A percentile compares a stretch with the other conserved stretches of the same genome.
Conservation (phyloP, 345 rosid genomes). For the Kernera saxatilis region DNA sequence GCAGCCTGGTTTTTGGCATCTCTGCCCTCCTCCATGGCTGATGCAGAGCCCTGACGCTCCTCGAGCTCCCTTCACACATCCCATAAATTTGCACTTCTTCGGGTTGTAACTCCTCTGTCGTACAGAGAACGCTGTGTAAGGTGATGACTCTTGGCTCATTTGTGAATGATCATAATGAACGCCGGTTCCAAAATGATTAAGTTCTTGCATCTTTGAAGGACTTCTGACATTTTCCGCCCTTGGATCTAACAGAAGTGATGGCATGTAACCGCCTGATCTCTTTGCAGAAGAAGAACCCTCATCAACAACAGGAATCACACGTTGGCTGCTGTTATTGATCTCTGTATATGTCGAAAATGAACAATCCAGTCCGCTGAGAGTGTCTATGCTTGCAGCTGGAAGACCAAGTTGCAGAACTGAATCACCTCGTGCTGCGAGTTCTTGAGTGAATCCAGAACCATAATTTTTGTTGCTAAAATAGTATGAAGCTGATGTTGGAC, state of each 20-base stretch:
- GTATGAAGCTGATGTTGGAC: slow-evolving; percentile 68
- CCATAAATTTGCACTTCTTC: slow-evolving; percentile 63
- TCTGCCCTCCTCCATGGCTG: slow-evolving; percentile 91
- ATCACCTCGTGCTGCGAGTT: slow-evolving; percentile 35
- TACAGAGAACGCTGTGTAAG: slow-evolving; percentile 13
- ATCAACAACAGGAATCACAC: slow-evolving; percentile 57
- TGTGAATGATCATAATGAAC: slow-evolving; percentile 32
- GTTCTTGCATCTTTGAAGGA: slow-evolving; percentile 29
- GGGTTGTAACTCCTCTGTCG: slow-evolving; percentile 37
- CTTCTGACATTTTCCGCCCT: slow-evolving; percentile 29
- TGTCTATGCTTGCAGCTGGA: slow-evolving; percentile 43
- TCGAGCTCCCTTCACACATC: slow-evolving; percentile 82
- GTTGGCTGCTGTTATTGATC: slow-evolving; percentile 29
- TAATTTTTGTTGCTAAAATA: slow-evolving; percentile 37
- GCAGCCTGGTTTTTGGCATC: slow-evolving; percentile 87
- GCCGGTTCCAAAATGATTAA: slow-evolving; percentile 30
- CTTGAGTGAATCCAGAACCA: slow-evolving; percentile 29
- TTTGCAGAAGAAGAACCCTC: slow-evolving; percentile 94
- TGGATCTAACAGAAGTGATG: slow-evolving; percentile 70
- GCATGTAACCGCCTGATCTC: slow-evolving; percentile 91
- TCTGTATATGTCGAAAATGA: slow-evolving; percentile 44
- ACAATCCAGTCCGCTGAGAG: slow-evolving; percentile 34
- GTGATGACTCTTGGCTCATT: slow-evolving; percentile 41
- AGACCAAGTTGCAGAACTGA: slow-evolving; percentile 70
- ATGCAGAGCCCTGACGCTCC: slow-evolving; percentile 88